These are phyloP conservation scores for Xylariaceae sp. DNA, from an alignment of 2,329 filamentous ascomycete species.

Conservation along the genomic window DNA sequence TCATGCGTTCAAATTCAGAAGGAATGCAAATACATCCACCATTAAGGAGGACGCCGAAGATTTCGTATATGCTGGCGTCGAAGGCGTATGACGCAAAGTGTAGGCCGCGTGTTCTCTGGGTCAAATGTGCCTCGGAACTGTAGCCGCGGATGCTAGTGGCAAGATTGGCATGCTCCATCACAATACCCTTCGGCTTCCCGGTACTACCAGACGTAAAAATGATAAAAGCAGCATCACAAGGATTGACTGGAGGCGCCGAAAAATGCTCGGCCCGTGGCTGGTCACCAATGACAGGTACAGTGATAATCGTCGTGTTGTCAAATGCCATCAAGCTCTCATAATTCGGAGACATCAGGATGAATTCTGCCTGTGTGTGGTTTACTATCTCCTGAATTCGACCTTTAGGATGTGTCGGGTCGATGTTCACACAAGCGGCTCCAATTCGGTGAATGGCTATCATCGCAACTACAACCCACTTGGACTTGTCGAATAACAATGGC, in stretches of 20 bases:
- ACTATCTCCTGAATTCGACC: conserved; percentile 10
- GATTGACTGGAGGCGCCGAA: neutral
- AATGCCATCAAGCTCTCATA: neutral
- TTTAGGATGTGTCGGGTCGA: conserved; percentile 13
- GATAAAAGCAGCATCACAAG: conserved; percentile 1
- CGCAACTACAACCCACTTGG: conserved; percentile 15
- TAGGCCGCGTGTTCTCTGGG: conserved; percentile 20
- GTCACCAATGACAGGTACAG: conserved; percentile 6
- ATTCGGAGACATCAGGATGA: neutral
- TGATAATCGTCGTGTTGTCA: neutral
- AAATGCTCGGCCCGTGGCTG: conserved; percentile 1
- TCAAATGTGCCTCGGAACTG: neutral
- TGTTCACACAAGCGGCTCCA: conserved; percentile 10
- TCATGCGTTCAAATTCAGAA: conserved; percentile 45
- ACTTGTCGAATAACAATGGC: conserved; percentile 5
- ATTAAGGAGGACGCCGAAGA: conserved; percentile 46
- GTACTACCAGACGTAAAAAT: conserved; percentile 23
- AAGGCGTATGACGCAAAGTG: conserved; percentile 46
- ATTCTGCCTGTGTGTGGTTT: neutral
- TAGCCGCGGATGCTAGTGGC: conserved; percentile 4
- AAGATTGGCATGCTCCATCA: conserved; percentile 8
- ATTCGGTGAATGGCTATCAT: conserved; percentile 15
- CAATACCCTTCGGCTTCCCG: conserved; percentile 24
- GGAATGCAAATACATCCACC: conserved; percentile 49
- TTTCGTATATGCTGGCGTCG: conserved; percentile 47